Percentiles rank a stretch among this genome's conserved stretches.
Conservation (phyloP, 371 early-diverging fungal species). For the Zychaea mexicana region DNA sequence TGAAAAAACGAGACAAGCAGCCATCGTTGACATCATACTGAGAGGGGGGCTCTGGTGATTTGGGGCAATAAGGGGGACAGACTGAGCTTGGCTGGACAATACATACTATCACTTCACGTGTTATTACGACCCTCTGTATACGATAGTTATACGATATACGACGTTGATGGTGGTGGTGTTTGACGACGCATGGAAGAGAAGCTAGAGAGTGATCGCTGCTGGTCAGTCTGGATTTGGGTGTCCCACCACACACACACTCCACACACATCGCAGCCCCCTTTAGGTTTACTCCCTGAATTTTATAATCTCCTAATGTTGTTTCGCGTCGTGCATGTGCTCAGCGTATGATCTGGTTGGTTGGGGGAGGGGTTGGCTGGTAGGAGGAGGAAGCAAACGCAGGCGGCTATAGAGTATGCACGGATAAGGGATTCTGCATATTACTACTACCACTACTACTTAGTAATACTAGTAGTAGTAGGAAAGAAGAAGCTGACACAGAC, state of each 20-base stretch:
- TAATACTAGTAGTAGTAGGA: too few species aligned
- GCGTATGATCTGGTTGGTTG: slow-evolving; percentile 1
- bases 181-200: neutral
- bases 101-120: too few species aligned
- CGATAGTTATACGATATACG: too few species aligned
- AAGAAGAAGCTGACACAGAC: slow-evolving; percentile 6
- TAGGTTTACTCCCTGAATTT: neutral
- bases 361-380: neutral
- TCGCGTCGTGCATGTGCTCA: slow-evolving; percentile 11
- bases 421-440: neutral
- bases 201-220: slow-evolving; percentile 8
- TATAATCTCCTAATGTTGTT: slow-evolving; percentile 1
- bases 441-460: too few species aligned
- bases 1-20: neutral
- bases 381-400: neutral
- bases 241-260: neutral
- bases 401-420: neutral
- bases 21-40: neutral
- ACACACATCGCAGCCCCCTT: neutral
- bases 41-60: too few species aligned
- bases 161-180: too few species aligned
- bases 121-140: too few species aligned
- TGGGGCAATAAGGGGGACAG: too few species aligned
- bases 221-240: neutral
- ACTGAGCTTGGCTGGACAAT: too few species aligned